Percentiles rank a stretch among this genome's conserved stretches.
phyloP scores from a whole-genome alignment of 306 rosid genomes.

The Abrus precatorius region DNA sequence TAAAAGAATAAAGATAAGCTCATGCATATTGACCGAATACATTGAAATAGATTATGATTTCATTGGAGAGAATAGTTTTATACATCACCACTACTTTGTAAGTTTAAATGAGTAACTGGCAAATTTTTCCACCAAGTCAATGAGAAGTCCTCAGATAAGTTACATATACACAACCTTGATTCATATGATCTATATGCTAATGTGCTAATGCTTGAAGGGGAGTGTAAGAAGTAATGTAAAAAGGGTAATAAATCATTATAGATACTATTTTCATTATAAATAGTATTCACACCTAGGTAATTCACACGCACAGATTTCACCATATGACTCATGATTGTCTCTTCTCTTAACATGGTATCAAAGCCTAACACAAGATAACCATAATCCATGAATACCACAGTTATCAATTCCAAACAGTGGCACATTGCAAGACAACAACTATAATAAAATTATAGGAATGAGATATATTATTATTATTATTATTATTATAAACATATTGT shows the following conservation, averaged over 20 bases:
- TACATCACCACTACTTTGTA: background rate
- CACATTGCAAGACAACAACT: too few species aligned
- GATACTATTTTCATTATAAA: background rate
- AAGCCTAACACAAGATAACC: too few species aligned
- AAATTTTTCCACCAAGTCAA: background rate
- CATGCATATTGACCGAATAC: background rate
- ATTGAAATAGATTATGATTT: background rate
- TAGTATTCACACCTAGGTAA: background rate
- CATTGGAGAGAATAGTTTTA: background rate
- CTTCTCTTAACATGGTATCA: too few species aligned
- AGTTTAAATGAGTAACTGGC: background rate
- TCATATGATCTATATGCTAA: background rate
- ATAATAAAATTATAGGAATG: too few species aligned
- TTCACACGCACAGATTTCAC: background rate
- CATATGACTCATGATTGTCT: background rate
- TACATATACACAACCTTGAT: background rate
- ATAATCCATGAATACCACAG: too few species aligned
- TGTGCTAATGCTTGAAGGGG: background rate
- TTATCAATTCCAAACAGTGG: too few species aligned
- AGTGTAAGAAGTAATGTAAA: background rate
- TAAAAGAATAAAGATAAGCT: constrained; percentile 39
- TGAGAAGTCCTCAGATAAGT: background rate
- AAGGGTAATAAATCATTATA: background rate
- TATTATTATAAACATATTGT: too few species aligned
- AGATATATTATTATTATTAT: too few species aligned